Conservation (phyloP, 169 alveolate species). For the Eimeria maxima region DNA sequence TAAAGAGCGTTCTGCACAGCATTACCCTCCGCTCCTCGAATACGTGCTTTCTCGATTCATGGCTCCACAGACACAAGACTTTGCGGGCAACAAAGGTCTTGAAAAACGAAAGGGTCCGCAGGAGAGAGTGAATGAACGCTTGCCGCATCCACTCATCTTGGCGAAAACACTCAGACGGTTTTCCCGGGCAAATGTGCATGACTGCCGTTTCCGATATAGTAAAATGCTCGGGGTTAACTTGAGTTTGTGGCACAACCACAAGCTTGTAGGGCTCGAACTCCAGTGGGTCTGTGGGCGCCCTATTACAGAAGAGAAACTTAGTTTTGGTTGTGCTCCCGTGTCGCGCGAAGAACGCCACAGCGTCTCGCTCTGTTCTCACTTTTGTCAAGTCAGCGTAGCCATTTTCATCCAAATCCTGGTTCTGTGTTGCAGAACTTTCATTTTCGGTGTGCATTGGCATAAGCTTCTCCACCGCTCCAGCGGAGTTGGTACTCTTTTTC, state of each 20-base stretch:
- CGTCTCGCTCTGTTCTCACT: conserved; percentile 90
- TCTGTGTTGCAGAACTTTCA: conserved; percentile 44
- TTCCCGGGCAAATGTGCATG: conserved; percentile 82
- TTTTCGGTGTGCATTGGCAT: conserved; percentile 33
- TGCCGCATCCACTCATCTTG: conserved; percentile 80
- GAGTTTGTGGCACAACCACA: conserved; percentile 80
- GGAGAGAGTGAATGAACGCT: conserved; percentile 77
- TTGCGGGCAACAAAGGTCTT: conserved; percentile 67
- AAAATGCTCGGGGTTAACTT: conserved; percentile 78
- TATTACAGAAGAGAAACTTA: conserved; percentile 92
- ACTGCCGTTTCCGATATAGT: conserved; percentile 80
- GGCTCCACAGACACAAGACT: conserved; percentile 67
- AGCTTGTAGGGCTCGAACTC: conserved; percentile 77
- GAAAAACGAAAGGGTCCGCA: conserved; percentile 79
- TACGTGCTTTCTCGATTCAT: conserved; percentile 42
- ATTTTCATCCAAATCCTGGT: conserved; percentile 59
- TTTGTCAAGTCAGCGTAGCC: conserved; percentile 64
- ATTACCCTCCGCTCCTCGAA: conserved; percentile 60
- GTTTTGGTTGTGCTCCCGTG: conserved; percentile 93
- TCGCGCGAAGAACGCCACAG: conserved; percentile 93
- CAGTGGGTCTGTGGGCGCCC: conserved; percentile 70
- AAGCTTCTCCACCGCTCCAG: conserved; percentile 15
- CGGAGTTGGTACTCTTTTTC: not conserved
- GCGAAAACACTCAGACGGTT: conserved; percentile 82
- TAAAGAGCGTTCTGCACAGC: conserved; percentile 70